These are phyloP conservation scores for Backusella macrospora DNA, from an alignment of 192 early-diverging fungal genomes.

Conservation along the genomic window DNA sequence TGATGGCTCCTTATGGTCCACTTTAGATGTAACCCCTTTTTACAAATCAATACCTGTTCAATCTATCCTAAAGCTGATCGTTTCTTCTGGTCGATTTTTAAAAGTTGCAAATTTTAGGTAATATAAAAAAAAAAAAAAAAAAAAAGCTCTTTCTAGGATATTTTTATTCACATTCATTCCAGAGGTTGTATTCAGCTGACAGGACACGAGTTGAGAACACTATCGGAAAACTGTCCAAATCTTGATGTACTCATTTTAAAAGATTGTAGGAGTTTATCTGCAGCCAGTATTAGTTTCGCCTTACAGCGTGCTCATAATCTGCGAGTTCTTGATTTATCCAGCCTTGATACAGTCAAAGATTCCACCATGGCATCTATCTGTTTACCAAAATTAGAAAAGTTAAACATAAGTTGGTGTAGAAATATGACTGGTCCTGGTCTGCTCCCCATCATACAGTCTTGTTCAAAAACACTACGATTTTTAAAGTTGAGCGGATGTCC, in stretches of 20 bases:
- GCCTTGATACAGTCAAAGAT: constrained; percentile 49
- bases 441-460: constrained; percentile 36
- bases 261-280: constrained; percentile 45
- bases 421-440: constrained; percentile 50
- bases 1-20: constrained; percentile 44
- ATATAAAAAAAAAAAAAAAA: constrained; percentile 3
- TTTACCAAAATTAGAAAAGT: constrained; percentile 39
- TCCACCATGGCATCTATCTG: constrained; percentile 39
- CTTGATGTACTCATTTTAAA: constrained; percentile 38
- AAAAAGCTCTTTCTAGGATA: neutral
- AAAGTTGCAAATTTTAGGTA: constrained; percentile 47
- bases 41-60: constrained; percentile 42
- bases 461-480: constrained; percentile 36
- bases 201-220: constrained; percentile 28
- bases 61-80: constrained; percentile 32
- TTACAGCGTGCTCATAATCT: constrained; percentile 40
- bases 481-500: constrained; percentile 51
- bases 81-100: constrained; percentile 40
- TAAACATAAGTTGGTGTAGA: constrained; percentile 56
- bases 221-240: constrained; percentile 44
- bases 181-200: constrained; percentile 50
- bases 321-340: constrained; percentile 45
- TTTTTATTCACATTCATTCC: constrained; percentile 12
- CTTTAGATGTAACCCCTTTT: constrained; percentile 40
- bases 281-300: constrained; percentile 48